Evolutionary conservation across 2,329 filamentous ascomycete species (phyloP).

Genomic region (Alternaria metachromatica): DNA sequence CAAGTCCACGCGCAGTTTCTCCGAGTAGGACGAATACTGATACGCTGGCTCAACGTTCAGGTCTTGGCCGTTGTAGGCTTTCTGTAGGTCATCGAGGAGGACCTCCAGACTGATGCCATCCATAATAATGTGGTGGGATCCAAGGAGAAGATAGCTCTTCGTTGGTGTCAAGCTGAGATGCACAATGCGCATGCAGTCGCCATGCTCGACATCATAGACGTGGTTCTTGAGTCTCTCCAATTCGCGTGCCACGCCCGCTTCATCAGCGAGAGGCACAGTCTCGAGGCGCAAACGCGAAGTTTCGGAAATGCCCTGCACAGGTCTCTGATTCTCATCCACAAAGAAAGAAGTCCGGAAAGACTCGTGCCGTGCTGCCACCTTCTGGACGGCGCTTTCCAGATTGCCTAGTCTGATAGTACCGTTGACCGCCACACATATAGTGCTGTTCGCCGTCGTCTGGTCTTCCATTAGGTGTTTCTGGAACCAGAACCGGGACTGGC

Average conservation of each 20-base stretch:
- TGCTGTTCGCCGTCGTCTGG: conserved; percentile 52
- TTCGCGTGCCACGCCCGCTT: conserved; percentile 1
- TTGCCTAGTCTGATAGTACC: conserved; percentile 42
- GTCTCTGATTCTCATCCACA: neutral
- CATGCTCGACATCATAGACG: conserved; percentile 49
- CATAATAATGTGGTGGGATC: conserved; percentile 59
- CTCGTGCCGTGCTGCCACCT: conserved; percentile 19
- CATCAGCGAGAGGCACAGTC: conserved; percentile 30
- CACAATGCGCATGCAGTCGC: conserved; percentile 43
- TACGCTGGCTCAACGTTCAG: conserved; percentile 13
- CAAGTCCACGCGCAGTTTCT: neutral
- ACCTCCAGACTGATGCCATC: conserved; percentile 57
- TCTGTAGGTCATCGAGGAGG: conserved; percentile 55
- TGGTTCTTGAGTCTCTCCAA: conserved; percentile 38
- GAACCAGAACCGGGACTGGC: conserved; percentile 55
- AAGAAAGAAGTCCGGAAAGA: neutral
- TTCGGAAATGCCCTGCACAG: neutral
- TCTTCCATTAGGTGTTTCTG: conserved; percentile 44
- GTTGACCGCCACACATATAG: conserved; percentile 37
- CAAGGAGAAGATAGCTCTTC: conserved; percentile 53
- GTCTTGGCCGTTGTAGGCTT: conserved; percentile 47
- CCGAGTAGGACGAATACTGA: neutral
- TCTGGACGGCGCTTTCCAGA: conserved; percentile 45
- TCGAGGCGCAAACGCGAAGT: conserved; percentile 4
- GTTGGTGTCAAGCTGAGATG: conserved; percentile 46